A percentile compares a stretch with the other conserved stretches of the same genome.
Evolutionary conservation across 441 rosid species (phyloP).

Genomic region (Flueggea neowawraea): DNA sequence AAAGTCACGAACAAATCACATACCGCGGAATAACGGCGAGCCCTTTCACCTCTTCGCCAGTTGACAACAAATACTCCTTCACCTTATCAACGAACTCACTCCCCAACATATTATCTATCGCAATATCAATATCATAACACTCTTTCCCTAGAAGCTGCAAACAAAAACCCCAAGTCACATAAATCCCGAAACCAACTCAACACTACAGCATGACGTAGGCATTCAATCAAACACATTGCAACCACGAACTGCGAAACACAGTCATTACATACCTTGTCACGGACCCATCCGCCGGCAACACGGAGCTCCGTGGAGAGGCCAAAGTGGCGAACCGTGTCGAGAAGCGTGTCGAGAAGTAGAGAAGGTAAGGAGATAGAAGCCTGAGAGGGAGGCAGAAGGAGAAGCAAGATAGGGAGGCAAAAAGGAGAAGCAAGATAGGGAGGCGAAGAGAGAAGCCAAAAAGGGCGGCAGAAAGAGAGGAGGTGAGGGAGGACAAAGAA

Average conservation of each 20-base stretch:
- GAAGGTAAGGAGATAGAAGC: too few relatives aligned
- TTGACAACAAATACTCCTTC: conserved; percentile 52
- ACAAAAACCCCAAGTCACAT: not conserved
- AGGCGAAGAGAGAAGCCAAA: too few relatives aligned
- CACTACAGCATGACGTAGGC: not conserved
- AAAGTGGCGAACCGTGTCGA: conserved; percentile 56
- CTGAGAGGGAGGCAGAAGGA: too few relatives aligned
- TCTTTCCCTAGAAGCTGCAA: conserved; percentile 85
- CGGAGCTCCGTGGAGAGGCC: conserved; percentile 75
- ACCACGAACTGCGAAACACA: not conserved
- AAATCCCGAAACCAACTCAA: not conserved
- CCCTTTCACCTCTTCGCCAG: conserved; percentile 68
- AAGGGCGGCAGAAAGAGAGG: too few relatives aligned
- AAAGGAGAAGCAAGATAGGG: too few relatives aligned
- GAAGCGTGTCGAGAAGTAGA: too few relatives aligned
- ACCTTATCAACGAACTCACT: conserved; percentile 82
- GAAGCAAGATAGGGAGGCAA: too few relatives aligned
- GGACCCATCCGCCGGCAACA: conserved; percentile 99
- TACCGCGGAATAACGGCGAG: conserved; percentile 78
- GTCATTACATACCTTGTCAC: conserved; percentile 66
- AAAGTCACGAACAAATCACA: not conserved
- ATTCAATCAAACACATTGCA: not conserved
- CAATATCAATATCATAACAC: conserved; percentile 86
- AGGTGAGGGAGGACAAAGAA: too few relatives aligned
- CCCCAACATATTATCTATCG: conserved; percentile 83